Conservation (phyloP, 352 stramenopile species). For the Pythium volutum region DNA sequence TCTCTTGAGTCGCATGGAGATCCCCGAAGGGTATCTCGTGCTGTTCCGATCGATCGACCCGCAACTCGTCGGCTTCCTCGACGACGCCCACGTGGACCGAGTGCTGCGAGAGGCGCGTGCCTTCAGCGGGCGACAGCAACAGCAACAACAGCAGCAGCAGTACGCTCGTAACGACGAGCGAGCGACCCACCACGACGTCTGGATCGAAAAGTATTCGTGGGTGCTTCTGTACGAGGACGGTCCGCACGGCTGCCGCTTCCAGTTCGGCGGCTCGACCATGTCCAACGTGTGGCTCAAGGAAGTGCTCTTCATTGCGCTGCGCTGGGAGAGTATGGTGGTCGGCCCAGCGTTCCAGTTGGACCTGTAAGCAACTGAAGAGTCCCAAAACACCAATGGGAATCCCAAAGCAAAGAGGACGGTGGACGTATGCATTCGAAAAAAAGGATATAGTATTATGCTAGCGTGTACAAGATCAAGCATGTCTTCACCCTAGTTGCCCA, state of each 20-base stretch:
- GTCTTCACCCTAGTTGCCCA: too few species aligned
- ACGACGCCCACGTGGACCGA: constrained; percentile 3
- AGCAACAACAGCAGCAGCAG: too few species aligned
- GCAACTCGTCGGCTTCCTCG: neutral
- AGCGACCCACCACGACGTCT: constrained; percentile 15
- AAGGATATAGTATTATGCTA: too few species aligned
- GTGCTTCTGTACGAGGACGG: constrained; percentile 41
- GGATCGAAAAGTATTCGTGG: constrained; percentile 61
- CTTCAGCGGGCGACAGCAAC: neutral
- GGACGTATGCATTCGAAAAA: too few species aligned
- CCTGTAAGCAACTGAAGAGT: neutral
- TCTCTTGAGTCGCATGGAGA: constrained; percentile 40
- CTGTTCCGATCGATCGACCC: constrained; percentile 61
- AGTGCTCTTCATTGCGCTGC: constrained; percentile 57
- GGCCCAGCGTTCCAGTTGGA: constrained; percentile 22
- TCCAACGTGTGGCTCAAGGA: constrained; percentile 66
- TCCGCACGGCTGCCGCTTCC: constrained; percentile 43
- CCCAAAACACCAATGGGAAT: too few species aligned
- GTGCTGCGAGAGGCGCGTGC: constrained; percentile 11
- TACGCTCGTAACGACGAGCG: too few species aligned
- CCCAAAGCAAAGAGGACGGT: too few species aligned
- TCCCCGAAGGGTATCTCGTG: constrained; percentile 47
- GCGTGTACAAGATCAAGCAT: too few species aligned
- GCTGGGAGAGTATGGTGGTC: constrained; percentile 56
- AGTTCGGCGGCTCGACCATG: constrained; percentile 56